Evolutionary conservation across 768 basidiomycete genomes (phyloP).

Genomic region (Suillus paluster): DNA sequence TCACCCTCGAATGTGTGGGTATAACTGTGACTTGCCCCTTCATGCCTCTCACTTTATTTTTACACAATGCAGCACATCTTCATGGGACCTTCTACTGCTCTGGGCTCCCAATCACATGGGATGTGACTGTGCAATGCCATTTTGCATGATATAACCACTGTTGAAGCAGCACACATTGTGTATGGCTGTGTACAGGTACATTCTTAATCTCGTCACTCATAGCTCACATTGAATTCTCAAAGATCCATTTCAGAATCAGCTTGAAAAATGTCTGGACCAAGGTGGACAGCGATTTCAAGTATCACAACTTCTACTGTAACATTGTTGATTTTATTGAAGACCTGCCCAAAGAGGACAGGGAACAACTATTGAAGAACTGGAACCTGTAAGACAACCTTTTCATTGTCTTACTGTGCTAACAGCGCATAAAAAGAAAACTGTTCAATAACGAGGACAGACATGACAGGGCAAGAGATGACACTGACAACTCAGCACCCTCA

Average conservation of each 20-base stretch:
- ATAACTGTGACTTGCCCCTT: background rate
- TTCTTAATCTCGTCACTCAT: no score
- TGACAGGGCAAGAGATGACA: no score
- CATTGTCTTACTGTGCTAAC: background rate
- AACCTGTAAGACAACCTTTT: background rate
- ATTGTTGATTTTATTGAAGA: conserved; percentile 4
- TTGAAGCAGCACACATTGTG: conserved; percentile 15
- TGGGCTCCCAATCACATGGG: background rate
- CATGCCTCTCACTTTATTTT: background rate
- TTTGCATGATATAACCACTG: conserved; percentile 13
- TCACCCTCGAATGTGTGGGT: background rate
- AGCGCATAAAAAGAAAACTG: no score
- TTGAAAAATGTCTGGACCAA: conserved; percentile 1
- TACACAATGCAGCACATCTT: conserved; percentile 10
- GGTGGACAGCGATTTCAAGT: conserved; percentile 6
- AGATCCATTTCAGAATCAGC: background rate
- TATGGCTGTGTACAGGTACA: conserved; percentile 15
- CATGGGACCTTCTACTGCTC: conserved; percentile 2
- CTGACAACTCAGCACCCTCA: no score
- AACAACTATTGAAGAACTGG: no score
- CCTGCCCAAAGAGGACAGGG: background rate
- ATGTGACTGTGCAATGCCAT: conserved; percentile 10
- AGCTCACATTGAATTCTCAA: no score
- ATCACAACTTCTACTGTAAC: conserved; percentile 6
- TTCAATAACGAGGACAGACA: no score